Evolutionary conservation across 1,284 basidiomycete species (phyloP).

Genomic region (Dichomitus squalens): DNA sequence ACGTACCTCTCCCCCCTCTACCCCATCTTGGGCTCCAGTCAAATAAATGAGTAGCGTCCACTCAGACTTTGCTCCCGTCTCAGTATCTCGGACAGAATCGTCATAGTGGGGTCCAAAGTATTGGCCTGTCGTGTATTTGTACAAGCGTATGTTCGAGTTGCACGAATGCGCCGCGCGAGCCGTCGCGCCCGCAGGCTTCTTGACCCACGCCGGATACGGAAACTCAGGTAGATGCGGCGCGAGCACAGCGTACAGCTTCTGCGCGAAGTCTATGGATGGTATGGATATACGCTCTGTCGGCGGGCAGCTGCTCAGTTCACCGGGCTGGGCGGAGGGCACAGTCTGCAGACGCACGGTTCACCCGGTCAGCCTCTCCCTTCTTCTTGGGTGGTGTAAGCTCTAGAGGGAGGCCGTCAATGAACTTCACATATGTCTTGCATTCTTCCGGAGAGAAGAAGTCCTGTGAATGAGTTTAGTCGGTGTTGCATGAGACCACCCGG

Average conservation of each 20-base stretch:
- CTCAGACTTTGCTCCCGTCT: slow-evolving; percentile 63
- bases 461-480: slow-evolving; percentile 37
- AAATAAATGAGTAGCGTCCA: slow-evolving; percentile 86
- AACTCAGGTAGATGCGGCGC: slow-evolving; percentile 63
- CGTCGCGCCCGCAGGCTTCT: slow-evolving; percentile 31
- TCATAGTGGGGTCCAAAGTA: slow-evolving; percentile 80
- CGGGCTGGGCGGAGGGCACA: background rate
- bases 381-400: slow-evolving; percentile 75
- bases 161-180: slow-evolving; percentile 54
- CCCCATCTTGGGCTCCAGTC: slow-evolving; percentile 69
- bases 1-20: slow-evolving; percentile 73
- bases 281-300: slow-evolving; percentile 63
- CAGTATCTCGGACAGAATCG: slow-evolving; percentile 60
- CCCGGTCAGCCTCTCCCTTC: slow-evolving; percentile 73
- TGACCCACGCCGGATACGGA: slow-evolving; percentile 50
- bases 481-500: background rate
- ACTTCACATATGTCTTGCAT: slow-evolving; percentile 64
- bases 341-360: slow-evolving; percentile 57
- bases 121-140: slow-evolving; percentile 67
- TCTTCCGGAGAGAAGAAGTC: slow-evolving; percentile 59
- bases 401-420: slow-evolving; percentile 65
- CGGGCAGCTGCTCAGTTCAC: background rate
- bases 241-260: slow-evolving; percentile 52
- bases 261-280: slow-evolving; percentile 62
- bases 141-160: slow-evolving; percentile 72